Evolutionary conservation across 1,139 yeast genomes (phyloP).

Genomic region (Debaryomyces robertsiae): DNA sequence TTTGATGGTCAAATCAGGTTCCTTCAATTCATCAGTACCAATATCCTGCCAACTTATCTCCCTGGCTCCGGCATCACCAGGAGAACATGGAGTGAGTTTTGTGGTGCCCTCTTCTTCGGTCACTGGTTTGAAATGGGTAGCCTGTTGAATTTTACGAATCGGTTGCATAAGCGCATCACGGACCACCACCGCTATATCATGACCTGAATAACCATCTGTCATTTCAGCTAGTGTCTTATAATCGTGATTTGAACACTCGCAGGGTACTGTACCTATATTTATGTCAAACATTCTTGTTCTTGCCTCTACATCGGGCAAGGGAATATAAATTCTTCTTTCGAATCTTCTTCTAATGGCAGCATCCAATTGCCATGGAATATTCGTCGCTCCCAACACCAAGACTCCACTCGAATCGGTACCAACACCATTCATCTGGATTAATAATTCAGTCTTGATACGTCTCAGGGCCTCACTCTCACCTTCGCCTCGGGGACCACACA

Average conservation of each 20-base stretch:
- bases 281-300: slow-evolving; percentile 92
- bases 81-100: slow-evolving; percentile 88
- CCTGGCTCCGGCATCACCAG: slow-evolving; percentile 83
- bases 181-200: slow-evolving; percentile 94
- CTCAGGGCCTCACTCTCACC: slow-evolving; percentile 97
- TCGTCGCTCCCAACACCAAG: slow-evolving; percentile 94
- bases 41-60: slow-evolving; percentile 96
- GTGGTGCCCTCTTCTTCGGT: slow-evolving; percentile 36
- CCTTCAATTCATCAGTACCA: slow-evolving; percentile 83
- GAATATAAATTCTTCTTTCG: slow-evolving; percentile 91
- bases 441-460: slow-evolving; percentile 91
- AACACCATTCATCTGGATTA: slow-evolving; percentile 99
- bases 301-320: slow-evolving; percentile 91
- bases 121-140: slow-evolving; percentile 86
- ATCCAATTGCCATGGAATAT: slow-evolving; percentile 98
- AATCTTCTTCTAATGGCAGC: slow-evolving; percentile 97
- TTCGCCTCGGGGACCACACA: slow-evolving; percentile 98
- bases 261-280: slow-evolving; percentile 89
- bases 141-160: slow-evolving; percentile 90
- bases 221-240: slow-evolving; percentile 79
- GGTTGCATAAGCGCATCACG: slow-evolving; percentile 99
- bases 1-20: slow-evolving; percentile 85
- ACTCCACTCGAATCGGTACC: slow-evolving; percentile 95
- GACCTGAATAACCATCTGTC: slow-evolving; percentile 98
- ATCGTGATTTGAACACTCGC: slow-evolving; percentile 73